Conservation (phyloP, 2,329 filamentous ascomycete species). For the Pseudogymnoascus sp. region DNA sequence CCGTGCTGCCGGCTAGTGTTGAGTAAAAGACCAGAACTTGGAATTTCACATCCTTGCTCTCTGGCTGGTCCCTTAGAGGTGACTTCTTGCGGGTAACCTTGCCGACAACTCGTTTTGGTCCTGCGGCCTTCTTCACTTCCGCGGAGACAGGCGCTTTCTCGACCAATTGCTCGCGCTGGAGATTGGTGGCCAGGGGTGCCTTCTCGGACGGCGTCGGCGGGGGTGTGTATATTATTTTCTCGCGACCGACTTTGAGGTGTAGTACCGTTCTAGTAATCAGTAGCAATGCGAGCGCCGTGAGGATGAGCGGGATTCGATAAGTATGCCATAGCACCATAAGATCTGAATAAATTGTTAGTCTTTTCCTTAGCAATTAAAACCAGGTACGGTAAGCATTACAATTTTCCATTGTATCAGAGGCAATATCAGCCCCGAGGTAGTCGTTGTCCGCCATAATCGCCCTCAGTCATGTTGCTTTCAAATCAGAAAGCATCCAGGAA, state of each 20-base stretch:
- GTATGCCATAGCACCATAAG: conserved; percentile 36
- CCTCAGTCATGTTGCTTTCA: conserved; percentile 2
- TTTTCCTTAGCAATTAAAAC: not conserved
- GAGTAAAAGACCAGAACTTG: conserved; percentile 83
- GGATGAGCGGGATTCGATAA: conserved; percentile 38
- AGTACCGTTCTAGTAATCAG: conserved; percentile 29
- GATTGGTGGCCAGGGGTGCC: not conserved
- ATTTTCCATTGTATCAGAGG: not conserved
- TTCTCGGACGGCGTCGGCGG: conserved; percentile 18
- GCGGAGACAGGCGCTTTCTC: not conserved
- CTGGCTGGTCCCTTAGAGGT: conserved; percentile 26
- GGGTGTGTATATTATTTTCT: conserved; percentile 27
- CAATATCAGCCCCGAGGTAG: not conserved
- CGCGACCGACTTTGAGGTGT: conserved; percentile 26
- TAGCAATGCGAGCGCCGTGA: conserved; percentile 32
- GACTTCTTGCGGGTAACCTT: conserved; percentile 23
- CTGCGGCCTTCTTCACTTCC: conserved; percentile 28
- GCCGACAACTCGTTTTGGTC: conserved; percentile 31
- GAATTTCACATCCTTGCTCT: conserved; percentile 38
- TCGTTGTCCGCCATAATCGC: conserved; percentile 5
- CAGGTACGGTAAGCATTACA: not conserved
- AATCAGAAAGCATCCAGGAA: not conserved
- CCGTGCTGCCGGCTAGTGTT: conserved; percentile 77
- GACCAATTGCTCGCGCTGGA: not conserved
- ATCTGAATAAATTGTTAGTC: conserved; percentile 17